Evolutionary conservation across 2,329 filamentous ascomycete species (phyloP).

Genomic region (Pseudogymnoascus sp.): DNA sequence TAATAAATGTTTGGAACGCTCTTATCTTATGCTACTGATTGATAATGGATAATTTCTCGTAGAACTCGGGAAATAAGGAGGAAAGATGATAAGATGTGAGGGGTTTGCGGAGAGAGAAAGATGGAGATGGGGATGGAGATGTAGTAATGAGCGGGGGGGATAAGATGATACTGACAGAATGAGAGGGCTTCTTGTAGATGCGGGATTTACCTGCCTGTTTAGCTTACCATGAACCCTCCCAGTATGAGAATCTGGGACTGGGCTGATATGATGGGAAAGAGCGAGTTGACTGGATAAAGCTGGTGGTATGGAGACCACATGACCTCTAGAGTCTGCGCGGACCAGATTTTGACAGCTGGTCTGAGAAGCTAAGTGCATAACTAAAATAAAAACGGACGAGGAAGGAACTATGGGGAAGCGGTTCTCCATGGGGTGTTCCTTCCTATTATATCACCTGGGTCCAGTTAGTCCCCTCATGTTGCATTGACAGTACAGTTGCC

Average conservation of each 20-base stretch:
- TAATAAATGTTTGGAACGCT: background rate
- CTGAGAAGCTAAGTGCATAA: background rate
- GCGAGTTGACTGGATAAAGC: background rate
- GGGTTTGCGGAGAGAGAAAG: slow-evolving; percentile 1
- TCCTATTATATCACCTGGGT: background rate
- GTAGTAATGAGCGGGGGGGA: background rate
- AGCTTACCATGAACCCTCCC: background rate
- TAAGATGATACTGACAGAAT: background rate
- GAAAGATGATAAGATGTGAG: background rate
- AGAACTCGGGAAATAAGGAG: background rate
- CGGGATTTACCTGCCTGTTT: background rate
- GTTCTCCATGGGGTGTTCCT: background rate
- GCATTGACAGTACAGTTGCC: background rate
- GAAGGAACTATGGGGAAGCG: background rate
- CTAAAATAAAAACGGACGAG: background rate
- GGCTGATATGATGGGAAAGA: slow-evolving; percentile 1
- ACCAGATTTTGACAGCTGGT: background rate
- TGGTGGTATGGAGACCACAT: background rate
- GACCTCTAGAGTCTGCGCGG: background rate
- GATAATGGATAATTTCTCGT: background rate
- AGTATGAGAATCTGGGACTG: background rate
- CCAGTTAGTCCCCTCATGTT: background rate
- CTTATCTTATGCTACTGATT: background rate
- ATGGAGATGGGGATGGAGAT: background rate
- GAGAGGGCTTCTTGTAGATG: background rate